Evolutionary conservation across 2,329 filamentous ascomycete genomes (phyloP), one percentile per base, ranked within the genome.

Genomic region (Monosporascus cannonballus): DNA sequence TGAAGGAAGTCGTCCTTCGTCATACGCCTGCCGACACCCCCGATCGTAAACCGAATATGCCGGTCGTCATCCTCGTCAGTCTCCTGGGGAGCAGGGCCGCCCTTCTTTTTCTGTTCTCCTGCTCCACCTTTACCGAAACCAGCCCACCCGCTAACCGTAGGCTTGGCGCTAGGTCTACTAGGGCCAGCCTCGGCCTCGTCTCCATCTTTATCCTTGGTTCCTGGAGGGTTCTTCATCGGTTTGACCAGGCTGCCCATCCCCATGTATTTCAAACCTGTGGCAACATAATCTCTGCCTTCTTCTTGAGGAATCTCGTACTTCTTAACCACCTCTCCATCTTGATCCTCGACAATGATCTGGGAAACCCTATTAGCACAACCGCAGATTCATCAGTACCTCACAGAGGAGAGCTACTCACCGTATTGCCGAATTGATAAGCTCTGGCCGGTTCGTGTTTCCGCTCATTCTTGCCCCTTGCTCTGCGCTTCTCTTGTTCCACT

Each of bases 341-440:
- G 87, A 56, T 95, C 89, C 71, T 95, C 89, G 17, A 95, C 87
- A 65, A 95, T 93, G 58, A 95, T 90, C 74, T 89, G 18, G 50
- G 17, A 14, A 1, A 11, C n/a, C 15, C 22, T 48, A 62, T 75
- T 63, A 74, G 66, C 25, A 48, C 51, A 42, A 4, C 30, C 9
- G 24, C 37, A 9, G 8, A 20, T 27, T 9, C 39, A 52, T 7
- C 20, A 18, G 30, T 9, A 15, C 44, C 14, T 2, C 25, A 14
- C 24, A 11, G 44, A n/a, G 3, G 22, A 30, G 36, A 25, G 47
- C 24, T 15, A 14, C 79, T 68, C 75, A 84, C 82, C 44, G 80
- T 92, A 66, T 90, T 92, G 57, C 90, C 90, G 64, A 90, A 93
- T 59, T 92, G 89, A 66, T 92, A 95, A 5, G 89, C 89, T 47